Conservation (phyloP, 768 basidiomycete species). For the Boletus eberwhitei region DNA sequence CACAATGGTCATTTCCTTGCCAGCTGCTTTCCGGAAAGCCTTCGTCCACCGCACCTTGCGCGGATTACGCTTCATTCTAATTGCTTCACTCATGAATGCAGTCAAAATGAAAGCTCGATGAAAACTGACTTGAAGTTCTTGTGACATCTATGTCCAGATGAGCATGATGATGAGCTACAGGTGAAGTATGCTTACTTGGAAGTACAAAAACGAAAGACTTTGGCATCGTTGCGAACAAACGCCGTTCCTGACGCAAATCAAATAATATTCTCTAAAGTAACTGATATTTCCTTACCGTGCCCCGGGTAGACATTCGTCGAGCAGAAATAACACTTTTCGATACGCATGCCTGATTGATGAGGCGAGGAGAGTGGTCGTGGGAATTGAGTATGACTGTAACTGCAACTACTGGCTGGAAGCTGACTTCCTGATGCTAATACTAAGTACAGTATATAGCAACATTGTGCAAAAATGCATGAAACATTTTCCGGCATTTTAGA, state of each 20-base stretch:
- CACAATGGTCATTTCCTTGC: slow-evolving; percentile 99
- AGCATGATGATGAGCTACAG: slow-evolving; percentile 1
- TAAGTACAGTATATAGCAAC: no score
- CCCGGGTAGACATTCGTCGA: slow-evolving; percentile 96
- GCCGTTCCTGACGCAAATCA: slow-evolving; percentile 58
- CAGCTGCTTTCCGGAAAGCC: slow-evolving; percentile 96
- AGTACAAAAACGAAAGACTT: slow-evolving; percentile 96
- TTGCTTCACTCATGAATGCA: slow-evolving; percentile 1
- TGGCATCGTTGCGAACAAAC: slow-evolving; percentile 97
- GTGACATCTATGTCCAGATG: slow-evolving; percentile 65
- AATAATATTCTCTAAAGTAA: neutral
- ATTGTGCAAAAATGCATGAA: neutral
- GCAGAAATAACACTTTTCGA: slow-evolving; percentile 99
- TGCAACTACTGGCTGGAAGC: no score
- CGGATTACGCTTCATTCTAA: slow-evolving; percentile 98
- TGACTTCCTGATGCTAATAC: neutral
- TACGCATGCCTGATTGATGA: slow-evolving; percentile 57
- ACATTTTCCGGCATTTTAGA: neutral
- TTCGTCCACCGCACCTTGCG: slow-evolving; percentile 99
- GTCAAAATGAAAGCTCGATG: neutral
- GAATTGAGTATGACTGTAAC: slow-evolving; percentile 11
- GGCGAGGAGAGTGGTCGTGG: slow-evolving; percentile 19
- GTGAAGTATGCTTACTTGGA: slow-evolving; percentile 67
- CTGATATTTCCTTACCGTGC: slow-evolving; percentile 55
- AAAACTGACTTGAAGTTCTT: slow-evolving; percentile 94